Percentiles rank a stretch among this genome's conserved stretches.
Conservation (phyloP, 164 flowering plant species). For the Aristolochia fimbriata region DNA sequence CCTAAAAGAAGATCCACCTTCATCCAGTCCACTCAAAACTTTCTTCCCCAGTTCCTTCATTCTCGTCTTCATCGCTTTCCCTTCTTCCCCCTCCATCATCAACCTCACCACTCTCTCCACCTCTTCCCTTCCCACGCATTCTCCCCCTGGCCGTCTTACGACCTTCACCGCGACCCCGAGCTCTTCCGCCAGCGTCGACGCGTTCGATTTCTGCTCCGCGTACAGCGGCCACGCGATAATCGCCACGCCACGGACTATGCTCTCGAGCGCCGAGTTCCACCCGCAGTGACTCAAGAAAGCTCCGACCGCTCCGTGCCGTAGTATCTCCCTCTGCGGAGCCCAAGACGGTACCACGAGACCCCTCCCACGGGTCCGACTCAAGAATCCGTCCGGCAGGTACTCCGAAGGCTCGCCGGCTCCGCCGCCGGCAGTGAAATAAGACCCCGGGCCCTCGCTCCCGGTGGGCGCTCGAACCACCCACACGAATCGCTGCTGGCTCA, state of each 20-base stretch:
- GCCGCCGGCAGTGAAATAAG: conserved; percentile 15
- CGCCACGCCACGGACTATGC: conserved; percentile 33
- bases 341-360: conserved; percentile 34
- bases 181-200: conserved; percentile 31
- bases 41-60: conserved; percentile 15
- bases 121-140: conserved; percentile 21
- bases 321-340: conserved; percentile 36
- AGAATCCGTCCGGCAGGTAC: conserved; percentile 39
- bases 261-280: too few species aligned
- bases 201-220: conserved; percentile 53
- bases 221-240: conserved; percentile 52
- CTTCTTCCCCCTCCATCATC: conserved; percentile 27
- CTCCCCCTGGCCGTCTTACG: not conserved
- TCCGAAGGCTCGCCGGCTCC: conserved; percentile 8
- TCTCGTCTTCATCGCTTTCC: conserved; percentile 14
- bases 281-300: conserved; percentile 45
- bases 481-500: conserved; percentile 35
- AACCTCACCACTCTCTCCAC: conserved; percentile 26
- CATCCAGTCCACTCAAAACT: conserved; percentile 12
- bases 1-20: conserved; percentile 26
- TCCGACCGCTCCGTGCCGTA: conserved; percentile 29
- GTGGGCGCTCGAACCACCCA: conserved; percentile 31
- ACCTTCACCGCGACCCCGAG: conserved; percentile 23
- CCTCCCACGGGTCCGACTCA: conserved; percentile 17
- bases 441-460: not conserved